Percentiles rank a stretch among this genome's conserved stretches.
These are phyloP conservation scores for Thermochaetoides dissita DNA, from an alignment of 2,329 filamentous ascomycete species.

Conservation along the genomic window DNA sequence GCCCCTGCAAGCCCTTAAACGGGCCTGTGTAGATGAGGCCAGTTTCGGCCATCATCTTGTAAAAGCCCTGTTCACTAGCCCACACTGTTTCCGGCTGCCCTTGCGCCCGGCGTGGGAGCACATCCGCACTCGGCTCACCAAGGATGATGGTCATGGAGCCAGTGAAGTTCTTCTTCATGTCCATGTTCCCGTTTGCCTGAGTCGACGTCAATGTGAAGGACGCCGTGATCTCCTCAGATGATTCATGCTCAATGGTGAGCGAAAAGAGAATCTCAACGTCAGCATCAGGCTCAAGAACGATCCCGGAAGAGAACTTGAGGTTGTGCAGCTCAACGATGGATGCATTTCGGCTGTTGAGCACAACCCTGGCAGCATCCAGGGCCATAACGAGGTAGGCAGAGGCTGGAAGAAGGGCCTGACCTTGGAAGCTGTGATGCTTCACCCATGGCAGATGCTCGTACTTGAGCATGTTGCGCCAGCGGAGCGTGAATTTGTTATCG, in stretches of 20 bases:
- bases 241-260: conserved; percentile 15
- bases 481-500: conserved; percentile 22
- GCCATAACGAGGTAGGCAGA: conserved; percentile 35
- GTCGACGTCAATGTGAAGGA: conserved; percentile 23
- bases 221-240: conserved; percentile 17
- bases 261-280: conserved; percentile 24
- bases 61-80: conserved; percentile 23
- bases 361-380: conserved; percentile 26
- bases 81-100: conserved; percentile 20
- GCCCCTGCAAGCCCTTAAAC: conserved; percentile 22
- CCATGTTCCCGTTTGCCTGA: conserved; percentile 18
- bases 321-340: conserved; percentile 21
- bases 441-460: conserved; percentile 27
- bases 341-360: conserved; percentile 15
- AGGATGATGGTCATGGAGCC: conserved; percentile 20
- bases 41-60: conserved; percentile 26
- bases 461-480: conserved; percentile 29
- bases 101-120: conserved; percentile 16
- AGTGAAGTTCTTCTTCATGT: conserved; percentile 25
- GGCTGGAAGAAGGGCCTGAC: conserved; percentile 30
- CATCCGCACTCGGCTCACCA: conserved; percentile 14
- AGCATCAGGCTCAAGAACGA: conserved; percentile 20
- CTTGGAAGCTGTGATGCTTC: conserved; percentile 28
- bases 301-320: conserved; percentile 21
- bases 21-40: conserved; percentile 27